Conservation (phyloP, 2,329 filamentous ascomycete genomes). For the Pleoardoris graminearum region DNA sequence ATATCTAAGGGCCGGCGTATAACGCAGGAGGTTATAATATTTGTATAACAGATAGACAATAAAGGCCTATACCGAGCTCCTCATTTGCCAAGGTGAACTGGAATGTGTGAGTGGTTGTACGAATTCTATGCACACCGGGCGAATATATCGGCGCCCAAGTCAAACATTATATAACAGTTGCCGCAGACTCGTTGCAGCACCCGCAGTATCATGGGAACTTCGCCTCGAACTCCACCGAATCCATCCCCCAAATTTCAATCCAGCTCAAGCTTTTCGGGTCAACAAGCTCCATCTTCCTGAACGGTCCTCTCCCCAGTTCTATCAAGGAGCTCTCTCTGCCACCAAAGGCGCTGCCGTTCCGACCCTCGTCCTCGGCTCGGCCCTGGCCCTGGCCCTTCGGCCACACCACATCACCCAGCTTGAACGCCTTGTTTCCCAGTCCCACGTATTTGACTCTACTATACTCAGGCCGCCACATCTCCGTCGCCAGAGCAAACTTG, state of each 20-base stretch:
- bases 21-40: too few relatives aligned
- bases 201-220: slow-evolving; percentile 23
- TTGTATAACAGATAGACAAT: too few relatives aligned
- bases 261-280: slow-evolving; percentile 44
- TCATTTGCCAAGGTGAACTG: too few relatives aligned
- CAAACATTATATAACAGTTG: too few relatives aligned
- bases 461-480: slow-evolving; percentile 42
- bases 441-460: slow-evolving; percentile 45
- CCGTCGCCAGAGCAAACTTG: slow-evolving; percentile 36
- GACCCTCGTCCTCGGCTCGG: slow-evolving; percentile 7
- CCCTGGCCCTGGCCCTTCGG: slow-evolving; percentile 15
- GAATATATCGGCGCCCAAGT: too few relatives aligned
- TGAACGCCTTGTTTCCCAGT: slow-evolving; percentile 45
- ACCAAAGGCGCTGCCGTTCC: slow-evolving; percentile 22
- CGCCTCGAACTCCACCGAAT: slow-evolving; percentile 41
- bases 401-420: slow-evolving; percentile 38
- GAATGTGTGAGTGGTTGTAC: too few relatives aligned
- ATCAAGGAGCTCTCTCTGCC: slow-evolving; percentile 16
- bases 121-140: too few relatives aligned
- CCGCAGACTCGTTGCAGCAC: too few relatives aligned
- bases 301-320: slow-evolving; percentile 31
- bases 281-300: slow-evolving; percentile 37
- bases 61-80: too few relatives aligned
- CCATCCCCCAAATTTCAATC: slow-evolving; percentile 53
- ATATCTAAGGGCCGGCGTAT: too few relatives aligned